Conservation (phyloP, 495 filamentous ascomycete genomes). For the Parathielavia hyrcaniae region DNA sequence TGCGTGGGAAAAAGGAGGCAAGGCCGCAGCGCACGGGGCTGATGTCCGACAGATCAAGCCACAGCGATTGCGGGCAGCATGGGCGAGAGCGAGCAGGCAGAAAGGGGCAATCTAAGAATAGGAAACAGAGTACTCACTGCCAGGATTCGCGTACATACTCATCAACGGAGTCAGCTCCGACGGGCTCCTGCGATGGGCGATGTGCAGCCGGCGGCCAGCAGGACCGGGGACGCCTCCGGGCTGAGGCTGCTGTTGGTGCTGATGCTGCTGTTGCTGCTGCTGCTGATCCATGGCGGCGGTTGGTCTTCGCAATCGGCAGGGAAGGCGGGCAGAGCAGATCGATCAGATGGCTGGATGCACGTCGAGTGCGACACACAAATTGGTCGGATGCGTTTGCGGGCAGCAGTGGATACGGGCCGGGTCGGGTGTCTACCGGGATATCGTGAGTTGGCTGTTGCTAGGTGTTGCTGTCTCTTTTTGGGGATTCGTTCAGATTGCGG, state of each 20-base stretch:
- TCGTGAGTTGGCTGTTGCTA: constrained; percentile 2
- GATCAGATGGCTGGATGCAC: constrained; percentile 34
- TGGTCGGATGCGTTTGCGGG: constrained; percentile 17
- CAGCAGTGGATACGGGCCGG: constrained; percentile 11
- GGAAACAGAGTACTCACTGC: constrained; percentile 43
- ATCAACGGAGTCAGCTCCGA: constrained; percentile 97
- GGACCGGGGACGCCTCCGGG: constrained; percentile 68
- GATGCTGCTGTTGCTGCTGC: constrained; percentile 48
- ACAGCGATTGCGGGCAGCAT: background rate
- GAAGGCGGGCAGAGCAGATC: constrained; percentile 13
- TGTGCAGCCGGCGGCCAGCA: constrained; percentile 85
- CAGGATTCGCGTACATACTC: constrained; percentile 69
- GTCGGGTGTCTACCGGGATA: constrained; percentile 2
- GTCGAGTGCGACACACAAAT: constrained; percentile 43
- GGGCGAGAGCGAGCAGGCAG: background rate
- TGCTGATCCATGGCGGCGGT: constrained; percentile 69
- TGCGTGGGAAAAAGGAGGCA: background rate
- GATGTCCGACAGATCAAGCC: background rate
- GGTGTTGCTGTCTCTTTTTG: constrained; percentile 12
- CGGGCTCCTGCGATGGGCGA: constrained; percentile 93
- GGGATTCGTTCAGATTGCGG: constrained; percentile 20
- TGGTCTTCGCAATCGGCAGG: constrained; percentile 21
- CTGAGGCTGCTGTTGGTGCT: constrained; percentile 46
- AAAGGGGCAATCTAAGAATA: background rate
- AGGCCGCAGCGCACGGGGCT: background rate